A percentile compares a stretch with the other conserved stretches of the same genome.
Evolutionary conservation across 2,329 filamentous ascomycete genomes (phyloP).

Genomic region (Calonectria pteridis): DNA sequence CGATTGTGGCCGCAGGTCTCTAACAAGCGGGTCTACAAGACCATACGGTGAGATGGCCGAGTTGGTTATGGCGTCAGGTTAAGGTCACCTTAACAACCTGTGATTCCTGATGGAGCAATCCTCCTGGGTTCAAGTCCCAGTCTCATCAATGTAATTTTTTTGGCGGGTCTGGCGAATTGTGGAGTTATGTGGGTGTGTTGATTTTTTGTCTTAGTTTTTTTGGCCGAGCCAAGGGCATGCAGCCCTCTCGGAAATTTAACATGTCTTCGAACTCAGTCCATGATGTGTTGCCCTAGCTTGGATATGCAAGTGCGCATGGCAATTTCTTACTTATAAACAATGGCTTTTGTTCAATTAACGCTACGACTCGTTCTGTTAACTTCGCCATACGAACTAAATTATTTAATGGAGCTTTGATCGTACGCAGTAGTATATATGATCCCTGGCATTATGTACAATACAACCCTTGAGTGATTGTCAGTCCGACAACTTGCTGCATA

Average conservation of each 20-base stretch:
- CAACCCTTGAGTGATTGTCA: too few species aligned
- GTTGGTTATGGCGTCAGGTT: conserved; percentile 13
- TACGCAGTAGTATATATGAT: not conserved
- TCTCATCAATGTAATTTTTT: not conserved
- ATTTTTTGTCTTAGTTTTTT: not conserved
- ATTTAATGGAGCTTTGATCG: not conserved
- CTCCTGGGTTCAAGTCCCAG: conserved; percentile 7
- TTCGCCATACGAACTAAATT: not conserved
- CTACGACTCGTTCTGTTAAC: too few species aligned
- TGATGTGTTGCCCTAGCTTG: not conserved
- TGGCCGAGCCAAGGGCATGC: not conserved
- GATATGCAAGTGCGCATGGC: too few species aligned
- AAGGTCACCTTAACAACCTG: conserved; percentile 9
- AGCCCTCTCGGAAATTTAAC: not conserved
- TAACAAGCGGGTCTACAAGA: not conserved
- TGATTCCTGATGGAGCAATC: conserved; percentile 11
- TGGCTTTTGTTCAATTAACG: not conserved
- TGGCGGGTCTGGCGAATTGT: not conserved
- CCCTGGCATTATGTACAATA: not conserved
- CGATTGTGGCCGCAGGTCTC: not conserved
- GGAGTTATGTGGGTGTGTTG: not conserved
- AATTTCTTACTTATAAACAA: not conserved
- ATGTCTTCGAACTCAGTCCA: not conserved
- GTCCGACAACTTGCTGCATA: too few species aligned
- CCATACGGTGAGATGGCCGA: not conserved